phyloP scores from a whole-genome alignment of 176 grass and related monocot species.

The Triticum dicoccoides region DNA sequence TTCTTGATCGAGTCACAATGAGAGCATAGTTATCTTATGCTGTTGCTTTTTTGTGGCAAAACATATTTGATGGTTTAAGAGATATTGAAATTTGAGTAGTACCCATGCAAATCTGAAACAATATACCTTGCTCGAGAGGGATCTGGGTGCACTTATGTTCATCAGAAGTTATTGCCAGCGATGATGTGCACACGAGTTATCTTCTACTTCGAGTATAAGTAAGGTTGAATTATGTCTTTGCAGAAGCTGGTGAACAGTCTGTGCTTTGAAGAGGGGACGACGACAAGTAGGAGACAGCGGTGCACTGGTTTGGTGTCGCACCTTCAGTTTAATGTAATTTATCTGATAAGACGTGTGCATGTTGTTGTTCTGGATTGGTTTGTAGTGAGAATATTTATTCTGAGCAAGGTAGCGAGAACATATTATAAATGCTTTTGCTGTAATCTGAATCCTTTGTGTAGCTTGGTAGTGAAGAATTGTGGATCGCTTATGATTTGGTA shows the following conservation, averaged over 20 bases:
- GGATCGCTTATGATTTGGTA: background rate
- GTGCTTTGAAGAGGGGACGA: constrained; percentile 42
- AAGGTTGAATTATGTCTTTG: constrained; percentile 42
- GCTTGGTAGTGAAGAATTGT: constrained; percentile 15
- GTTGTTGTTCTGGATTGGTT: constrained; percentile 24
- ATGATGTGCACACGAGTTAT: background rate
- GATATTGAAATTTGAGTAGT: background rate
- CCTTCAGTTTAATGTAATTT: constrained; percentile 23
- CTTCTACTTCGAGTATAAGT: constrained; percentile 36
- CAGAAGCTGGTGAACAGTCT: constrained; percentile 83
- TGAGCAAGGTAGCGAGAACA: background rate
- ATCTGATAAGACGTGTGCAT: constrained; percentile 9
- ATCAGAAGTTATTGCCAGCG: background rate
- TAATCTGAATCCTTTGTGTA: constrained; percentile 25
- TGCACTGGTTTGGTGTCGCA: background rate
- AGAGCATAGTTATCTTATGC: background rate
- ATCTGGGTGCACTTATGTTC: background rate
- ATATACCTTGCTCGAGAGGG: background rate
- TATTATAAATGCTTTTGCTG: constrained; percentile 5
- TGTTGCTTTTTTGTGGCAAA: background rate
- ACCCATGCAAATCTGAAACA: constrained; percentile 1
- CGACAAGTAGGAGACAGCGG: background rate
- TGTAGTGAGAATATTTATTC: background rate
- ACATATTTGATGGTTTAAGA: background rate
- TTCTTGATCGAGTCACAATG: background rate